Percentiles rank a stretch among this genome's conserved stretches.
These are phyloP conservation scores for Chytriomyces hyalinus DNA, from an alignment of 192 early-diverging fungal genomes.

Conservation along the genomic window DNA sequence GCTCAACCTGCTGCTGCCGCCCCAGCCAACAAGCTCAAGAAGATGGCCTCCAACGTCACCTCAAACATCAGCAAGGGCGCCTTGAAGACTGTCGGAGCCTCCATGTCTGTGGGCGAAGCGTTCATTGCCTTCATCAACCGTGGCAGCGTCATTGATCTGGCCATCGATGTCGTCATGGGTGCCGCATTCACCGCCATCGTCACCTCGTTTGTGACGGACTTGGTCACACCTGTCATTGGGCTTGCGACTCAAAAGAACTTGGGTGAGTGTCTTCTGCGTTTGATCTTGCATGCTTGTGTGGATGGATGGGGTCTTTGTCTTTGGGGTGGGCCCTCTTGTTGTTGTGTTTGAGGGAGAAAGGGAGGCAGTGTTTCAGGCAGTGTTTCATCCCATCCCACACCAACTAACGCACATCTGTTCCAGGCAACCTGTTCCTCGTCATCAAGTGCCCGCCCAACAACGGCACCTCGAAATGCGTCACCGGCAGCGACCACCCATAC, in stretches of 20 bases:
- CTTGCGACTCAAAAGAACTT: conserved; percentile 53
- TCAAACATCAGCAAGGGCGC: neutral
- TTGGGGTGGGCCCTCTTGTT: too few species aligned
- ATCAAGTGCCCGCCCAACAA: conserved; percentile 11
- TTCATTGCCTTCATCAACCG: conserved; percentile 21
- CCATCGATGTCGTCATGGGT: conserved; percentile 68
- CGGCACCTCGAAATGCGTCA: neutral
- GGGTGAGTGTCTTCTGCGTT: conserved; percentile 11
- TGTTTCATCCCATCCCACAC: too few species aligned
- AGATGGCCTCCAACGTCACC: neutral
- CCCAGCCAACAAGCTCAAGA: neutral
- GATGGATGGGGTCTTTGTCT: too few species aligned
- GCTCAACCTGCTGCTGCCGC: too few species aligned
- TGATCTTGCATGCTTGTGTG: neutral
- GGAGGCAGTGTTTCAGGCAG: too few species aligned
- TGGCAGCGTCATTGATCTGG: neutral
- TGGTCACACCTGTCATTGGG: conserved; percentile 64
- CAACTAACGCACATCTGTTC: too few species aligned
- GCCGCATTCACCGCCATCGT: conserved; percentile 64
- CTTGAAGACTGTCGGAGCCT: neutral
- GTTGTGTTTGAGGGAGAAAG: too few species aligned
- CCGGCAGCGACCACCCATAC: neutral
- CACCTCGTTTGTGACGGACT: conserved; percentile 48
- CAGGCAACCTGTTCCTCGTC: conserved; percentile 21
- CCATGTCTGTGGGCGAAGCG: neutral